Percentiles rank a stretch among this genome's conserved stretches.
Evolutionary conservation across 2,329 filamentous ascomycete species (phyloP).

Genomic region (Colletotrichum limetticola): DNA sequence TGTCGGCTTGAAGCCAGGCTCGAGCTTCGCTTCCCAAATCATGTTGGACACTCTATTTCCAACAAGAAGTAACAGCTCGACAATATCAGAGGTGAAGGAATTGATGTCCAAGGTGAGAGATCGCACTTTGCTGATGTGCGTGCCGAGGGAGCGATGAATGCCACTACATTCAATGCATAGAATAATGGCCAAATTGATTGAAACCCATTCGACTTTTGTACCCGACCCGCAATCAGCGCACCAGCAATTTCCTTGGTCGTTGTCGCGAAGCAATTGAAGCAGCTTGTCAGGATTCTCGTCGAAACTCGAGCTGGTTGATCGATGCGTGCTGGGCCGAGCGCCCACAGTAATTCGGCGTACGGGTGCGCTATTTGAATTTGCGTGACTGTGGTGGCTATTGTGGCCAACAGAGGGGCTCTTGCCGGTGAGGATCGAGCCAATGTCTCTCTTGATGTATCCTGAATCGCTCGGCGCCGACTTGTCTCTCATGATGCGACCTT

Average conservation of each 20-base stretch:
- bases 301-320: slow-evolving; percentile 75
- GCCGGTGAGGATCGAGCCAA: slow-evolving; percentile 91
- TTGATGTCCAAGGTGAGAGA: slow-evolving; percentile 95
- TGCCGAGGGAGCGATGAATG: slow-evolving; percentile 94
- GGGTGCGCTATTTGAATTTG: slow-evolving; percentile 65
- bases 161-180: slow-evolving; percentile 98
- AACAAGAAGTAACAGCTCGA: slow-evolving; percentile 90
- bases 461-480: slow-evolving; percentile 59
- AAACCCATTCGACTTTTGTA: slow-evolving; percentile 97
- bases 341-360: slow-evolving; percentile 91
- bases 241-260: slow-evolving; percentile 91
- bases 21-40: slow-evolving; percentile 92
- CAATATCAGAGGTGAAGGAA: slow-evolving; percentile 96
- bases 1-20: slow-evolving; percentile 77
- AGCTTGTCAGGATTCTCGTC: slow-evolving; percentile 89
- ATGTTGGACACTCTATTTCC: slow-evolving; percentile 97
- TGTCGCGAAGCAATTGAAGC: slow-evolving; percentile 86
- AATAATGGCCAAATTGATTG: slow-evolving; percentile 95
- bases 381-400: slow-evolving; percentile 59
- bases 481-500: slow-evolving; percentile 75
- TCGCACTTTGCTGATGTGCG: slow-evolving; percentile 96
- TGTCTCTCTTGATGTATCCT: slow-evolving; percentile 79
- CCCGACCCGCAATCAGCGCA: slow-evolving; percentile 95
- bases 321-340: slow-evolving; percentile 79
- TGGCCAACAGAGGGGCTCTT: slow-evolving; percentile 81